These are phyloP conservation scores for Hippophae gyantsensis DNA, from an alignment of 306 rosid genomes.

Conservation along the genomic window DNA sequence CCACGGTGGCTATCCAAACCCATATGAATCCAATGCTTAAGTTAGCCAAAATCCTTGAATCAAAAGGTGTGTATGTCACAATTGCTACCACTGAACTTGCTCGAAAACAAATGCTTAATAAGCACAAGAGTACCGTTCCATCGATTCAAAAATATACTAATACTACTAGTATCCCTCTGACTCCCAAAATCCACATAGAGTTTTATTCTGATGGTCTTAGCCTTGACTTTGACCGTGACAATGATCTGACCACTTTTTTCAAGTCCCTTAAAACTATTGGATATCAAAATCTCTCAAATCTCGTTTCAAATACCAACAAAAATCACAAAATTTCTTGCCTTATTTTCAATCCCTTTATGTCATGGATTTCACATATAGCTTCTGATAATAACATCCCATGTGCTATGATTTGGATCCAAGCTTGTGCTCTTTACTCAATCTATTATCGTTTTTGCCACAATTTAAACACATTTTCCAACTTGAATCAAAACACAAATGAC, in stretches of 20 bases:
- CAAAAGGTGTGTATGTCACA: slow-evolving; percentile 18
- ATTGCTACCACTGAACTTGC: slow-evolving; percentile 6
- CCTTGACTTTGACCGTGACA: slow-evolving; percentile 32
- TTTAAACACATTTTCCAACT: slow-evolving; percentile 5
- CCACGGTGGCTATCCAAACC: slow-evolving; percentile 8
- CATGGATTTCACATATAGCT: slow-evolving; percentile 34
- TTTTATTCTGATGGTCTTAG: slow-evolving; percentile 50
- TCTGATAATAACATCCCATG: slow-evolving; percentile 31
- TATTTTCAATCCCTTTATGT: slow-evolving; percentile 38
- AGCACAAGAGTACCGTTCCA: no score
- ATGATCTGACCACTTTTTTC: background rate
- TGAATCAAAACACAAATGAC: slow-evolving; percentile 18
- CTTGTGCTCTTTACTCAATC: slow-evolving; percentile 37
- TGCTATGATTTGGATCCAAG: slow-evolving; percentile 56
- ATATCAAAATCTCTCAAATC: slow-evolving; percentile 23
- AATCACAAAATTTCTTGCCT: slow-evolving; percentile 19
- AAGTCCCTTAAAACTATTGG: slow-evolving; percentile 20
- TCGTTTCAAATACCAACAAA: slow-evolving; percentile 18
- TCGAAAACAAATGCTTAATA: slow-evolving; percentile 18
- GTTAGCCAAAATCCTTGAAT: slow-evolving; percentile 19
- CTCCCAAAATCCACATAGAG: slow-evolving; percentile 18
- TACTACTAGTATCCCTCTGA: background rate
- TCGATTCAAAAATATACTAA: background rate
- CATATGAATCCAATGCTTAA: slow-evolving; percentile 28
- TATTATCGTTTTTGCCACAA: slow-evolving; percentile 28